Percentiles rank a stretch among this genome's conserved stretches.
Evolutionary conservation across 176 grass and related monocot species (phyloP).

Genomic region (Themeda triandra): DNA sequence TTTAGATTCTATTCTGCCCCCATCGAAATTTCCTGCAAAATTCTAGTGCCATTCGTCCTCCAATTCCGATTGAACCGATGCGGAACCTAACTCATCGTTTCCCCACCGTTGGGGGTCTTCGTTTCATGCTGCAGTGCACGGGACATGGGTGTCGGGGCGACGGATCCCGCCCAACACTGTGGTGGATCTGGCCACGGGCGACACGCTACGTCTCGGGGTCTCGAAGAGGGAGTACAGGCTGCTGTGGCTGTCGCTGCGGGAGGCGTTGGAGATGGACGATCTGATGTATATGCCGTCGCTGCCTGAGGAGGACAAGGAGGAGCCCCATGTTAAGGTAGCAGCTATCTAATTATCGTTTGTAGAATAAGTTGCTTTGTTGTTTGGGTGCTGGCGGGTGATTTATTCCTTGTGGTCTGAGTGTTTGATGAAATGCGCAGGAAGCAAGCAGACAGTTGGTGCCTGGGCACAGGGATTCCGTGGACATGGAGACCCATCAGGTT

Average conservation of each 20-base stretch:
- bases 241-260: conserved; percentile 66
- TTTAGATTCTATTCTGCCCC: background rate
- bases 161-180: conserved; percentile 58
- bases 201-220: conserved; percentile 56
- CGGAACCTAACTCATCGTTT: background rate
- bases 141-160: conserved; percentile 78
- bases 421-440: conserved; percentile 41
- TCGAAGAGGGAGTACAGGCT: conserved; percentile 78
- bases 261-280: conserved; percentile 72
- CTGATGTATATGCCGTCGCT: conserved; percentile 47
- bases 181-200: conserved; percentile 58
- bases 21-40: background rate
- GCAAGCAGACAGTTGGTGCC: background rate
- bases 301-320: conserved; percentile 72
- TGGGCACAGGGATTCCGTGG: background rate
- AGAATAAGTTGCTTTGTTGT: background rate
- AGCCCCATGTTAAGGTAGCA: conserved; percentile 30
- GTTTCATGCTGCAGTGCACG: conserved; percentile 66
- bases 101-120: background rate
- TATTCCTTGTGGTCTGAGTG: background rate
- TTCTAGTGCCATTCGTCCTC: background rate
- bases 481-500: conserved; percentile 17
- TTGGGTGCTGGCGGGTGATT: background rate
- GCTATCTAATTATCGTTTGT: background rate
- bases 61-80: background rate